Conservation (phyloP, 2,329 filamentous ascomycete species). For the Thielaviopsis musarum region DNA sequence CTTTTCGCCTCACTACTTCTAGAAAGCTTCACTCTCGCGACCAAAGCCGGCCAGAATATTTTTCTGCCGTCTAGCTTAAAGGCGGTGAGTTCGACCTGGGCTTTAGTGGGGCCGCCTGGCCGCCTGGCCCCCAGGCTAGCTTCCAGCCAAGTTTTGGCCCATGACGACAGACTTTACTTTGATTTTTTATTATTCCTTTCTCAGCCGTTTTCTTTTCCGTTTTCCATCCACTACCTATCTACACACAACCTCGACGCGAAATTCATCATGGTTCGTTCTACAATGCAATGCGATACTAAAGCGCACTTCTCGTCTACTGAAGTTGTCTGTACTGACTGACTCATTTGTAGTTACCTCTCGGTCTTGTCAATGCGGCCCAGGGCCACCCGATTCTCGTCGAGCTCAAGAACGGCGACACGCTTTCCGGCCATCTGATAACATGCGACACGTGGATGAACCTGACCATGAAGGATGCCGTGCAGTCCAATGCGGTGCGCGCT, state of each 20-base stretch:
- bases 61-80: conserved; percentile 9
- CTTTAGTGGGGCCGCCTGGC: conserved; percentile 8
- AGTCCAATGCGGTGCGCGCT: conserved; percentile 60
- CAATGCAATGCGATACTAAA: too few species aligned
- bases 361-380: conserved; percentile 85
- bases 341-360: conserved; percentile 43
- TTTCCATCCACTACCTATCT: neutral
- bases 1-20: neutral
- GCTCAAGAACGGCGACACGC: conserved; percentile 91
- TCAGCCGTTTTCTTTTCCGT: neutral
- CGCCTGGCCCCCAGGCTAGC: conserved; percentile 3
- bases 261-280: neutral
- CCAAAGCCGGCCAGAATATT: conserved; percentile 2
- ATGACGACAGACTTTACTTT: neutral
- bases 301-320: too few species aligned
- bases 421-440: conserved; percentile 88
- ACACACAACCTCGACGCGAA: neutral
- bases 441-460: conserved; percentile 99
- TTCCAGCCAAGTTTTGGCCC: neutral
- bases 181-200: neutral
- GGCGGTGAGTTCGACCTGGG: conserved; percentile 5
- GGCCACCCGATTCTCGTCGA: conserved; percentile 97
- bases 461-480: conserved; percentile 89
- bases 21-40: neutral
- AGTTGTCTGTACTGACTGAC: neutral